Base-by-base conservation (phyloP, 1,284 basidiomycete species). In the Earliella scabrosa region DNA sequence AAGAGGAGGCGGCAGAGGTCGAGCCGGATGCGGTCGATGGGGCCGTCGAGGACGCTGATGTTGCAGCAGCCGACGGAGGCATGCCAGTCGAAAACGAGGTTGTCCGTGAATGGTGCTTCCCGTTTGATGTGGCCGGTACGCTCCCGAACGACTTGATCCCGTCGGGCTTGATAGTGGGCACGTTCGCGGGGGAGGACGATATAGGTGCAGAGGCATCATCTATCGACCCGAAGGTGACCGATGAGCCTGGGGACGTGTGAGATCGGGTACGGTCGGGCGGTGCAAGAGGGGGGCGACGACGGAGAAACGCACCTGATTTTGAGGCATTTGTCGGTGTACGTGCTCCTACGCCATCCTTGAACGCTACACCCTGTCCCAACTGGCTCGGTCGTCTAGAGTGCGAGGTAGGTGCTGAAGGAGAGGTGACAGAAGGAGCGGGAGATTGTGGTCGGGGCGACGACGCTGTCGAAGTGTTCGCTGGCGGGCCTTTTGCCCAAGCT, bases 201-300 rank as follows among this genome's bases (percentile, higher is more conserved):
- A 88, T 84, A 59, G 86, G 80, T 50, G 85, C 82, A 58, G 82
- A 76, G 61, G 76, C 78, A 72, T 90, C 84, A 72, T 88, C 84
- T 79, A 95, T 91, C 41, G 93, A 93, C 66, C 93, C 93, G 76
- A 95, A 95, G 61, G 82, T 91, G 64, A 89, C 85, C 57, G 81
- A 73, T 56, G 85, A 82, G 65, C 81, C 86, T 90, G 58, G 31
- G 40, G 53, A 50, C 39, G 45, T 38, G 56, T 61, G 50, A 61
- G 58, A 57, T 59, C 45, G 54, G 34, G 41, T n/a, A n/a, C n/a
- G 11, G 35, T 34, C 36, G 45, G 49, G 38, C 45, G 36, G 21
- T 40, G 45, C 35, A 34, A 6, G 21, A 32, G 26, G 32, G 26
- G 39, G 24, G 32, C 39, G 48, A 50, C 35, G 40, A 43, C 34